Evolutionary conservation across 192 early-diverging fungal genomes (phyloP), one percentile per base, ranked within the genome.

Genomic region (Backusella tuberculispora): DNA sequence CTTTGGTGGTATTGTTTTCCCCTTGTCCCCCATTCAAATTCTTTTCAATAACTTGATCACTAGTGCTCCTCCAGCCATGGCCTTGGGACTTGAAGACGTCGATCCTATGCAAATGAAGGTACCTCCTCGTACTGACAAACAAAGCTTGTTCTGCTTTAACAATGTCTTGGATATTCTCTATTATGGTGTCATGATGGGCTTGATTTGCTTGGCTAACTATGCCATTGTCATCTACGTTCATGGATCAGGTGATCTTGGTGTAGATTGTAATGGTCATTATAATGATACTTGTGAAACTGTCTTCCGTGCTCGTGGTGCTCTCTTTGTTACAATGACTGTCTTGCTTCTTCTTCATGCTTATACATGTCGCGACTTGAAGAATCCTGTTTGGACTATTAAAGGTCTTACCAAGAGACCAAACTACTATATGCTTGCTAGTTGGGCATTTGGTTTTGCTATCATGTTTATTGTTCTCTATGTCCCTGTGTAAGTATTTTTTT

Each of bases 21-120:
- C 94, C 5, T 82, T 95, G 78, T 89, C 90, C 2, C 89, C 94
- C 1, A 88, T 95, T 13, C 90, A 93, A 41, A 92, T 95, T 76
- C 83, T 96, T 45, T 92, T 91, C 79, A 83, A 93, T 80, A 95
- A 95, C 83, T 83, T 96, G 80, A 82, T 96, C 37, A 95, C 95
- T 0, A 90, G 89, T 53, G 89, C 94, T 15, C 95, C 95, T 53
- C 87, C 91, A 12, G 93, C 93, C n/a, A 90, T 95, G 85, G 86
- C 89, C 43, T 83, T 95, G 26, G 93, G 93, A 56, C 81, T 90
- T 17, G 93, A 94, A 76, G 84, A 83, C 71, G 84, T 87, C 12
- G 85, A 84, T 74, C 81, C 80, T 1, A 86, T 90, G 19, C 88
- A 89, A 68, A 94, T 93, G 93, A 81, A 82, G 19, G 87, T 88